These are phyloP conservation scores for Peronosclerospora sorghi DNA, from an alignment of 352 stramenopile species.

Conservation along the genomic window DNA sequence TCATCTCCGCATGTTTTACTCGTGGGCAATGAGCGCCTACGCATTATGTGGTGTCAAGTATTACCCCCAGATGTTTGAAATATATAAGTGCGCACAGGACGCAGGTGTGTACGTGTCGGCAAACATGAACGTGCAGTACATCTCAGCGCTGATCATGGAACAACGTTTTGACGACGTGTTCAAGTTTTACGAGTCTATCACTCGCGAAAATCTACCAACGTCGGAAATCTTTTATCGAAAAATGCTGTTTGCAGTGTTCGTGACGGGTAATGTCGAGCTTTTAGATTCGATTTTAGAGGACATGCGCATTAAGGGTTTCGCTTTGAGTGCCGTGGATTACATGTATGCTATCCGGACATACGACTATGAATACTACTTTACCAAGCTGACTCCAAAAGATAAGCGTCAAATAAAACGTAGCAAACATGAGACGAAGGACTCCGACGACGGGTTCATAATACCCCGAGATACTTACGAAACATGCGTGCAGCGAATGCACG, in stretches of 20 bases:
- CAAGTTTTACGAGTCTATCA: constrained; percentile 38
- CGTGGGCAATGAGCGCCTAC: constrained; percentile 46
- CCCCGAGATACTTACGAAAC: constrained; percentile 32
- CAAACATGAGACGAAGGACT: constrained; percentile 1
- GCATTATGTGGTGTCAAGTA: constrained; percentile 9
- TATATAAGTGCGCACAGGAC: constrained; percentile 36
- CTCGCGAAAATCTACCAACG: constrained; percentile 25
- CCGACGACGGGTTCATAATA: constrained; percentile 10
- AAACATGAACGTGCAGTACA: constrained; percentile 56
- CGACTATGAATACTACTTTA: constrained; percentile 37
- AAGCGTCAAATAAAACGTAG: neutral
- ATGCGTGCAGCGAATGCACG: constrained; percentile 27
- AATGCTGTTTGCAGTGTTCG: constrained; percentile 33
- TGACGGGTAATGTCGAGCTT: constrained; percentile 20
- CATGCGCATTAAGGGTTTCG: constrained; percentile 63
- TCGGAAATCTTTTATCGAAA: constrained; percentile 60
- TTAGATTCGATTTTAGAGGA: constrained; percentile 34
- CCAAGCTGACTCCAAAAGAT: constrained; percentile 5
- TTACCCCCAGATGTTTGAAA: constrained; percentile 26
- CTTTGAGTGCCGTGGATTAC: constrained; percentile 42
- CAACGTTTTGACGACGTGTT: constrained; percentile 27
- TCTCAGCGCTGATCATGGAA: constrained; percentile 30
- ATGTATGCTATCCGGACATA: constrained; percentile 35
- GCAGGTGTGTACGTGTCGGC: constrained; percentile 39
- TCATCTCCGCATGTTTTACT: constrained; percentile 58